Conservation (phyloP, 2,329 filamentous ascomycete genomes). For the Fusarium sp. region DNA sequence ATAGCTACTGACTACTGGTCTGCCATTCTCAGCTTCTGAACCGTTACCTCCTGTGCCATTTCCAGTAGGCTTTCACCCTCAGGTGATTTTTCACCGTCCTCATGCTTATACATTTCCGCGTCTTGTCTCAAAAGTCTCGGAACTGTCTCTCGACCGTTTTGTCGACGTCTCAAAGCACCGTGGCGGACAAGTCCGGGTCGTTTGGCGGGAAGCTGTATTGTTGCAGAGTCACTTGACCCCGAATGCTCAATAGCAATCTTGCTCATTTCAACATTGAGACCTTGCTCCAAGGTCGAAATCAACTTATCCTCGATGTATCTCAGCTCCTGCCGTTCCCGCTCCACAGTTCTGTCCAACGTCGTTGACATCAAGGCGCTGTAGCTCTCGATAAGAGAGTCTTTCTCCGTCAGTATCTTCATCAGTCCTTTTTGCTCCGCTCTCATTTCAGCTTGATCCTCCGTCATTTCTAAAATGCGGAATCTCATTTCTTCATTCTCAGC, state of each 20-base stretch:
- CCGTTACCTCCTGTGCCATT: rapidly evolving
- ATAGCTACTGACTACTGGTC: rapidly evolving
- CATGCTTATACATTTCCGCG: neutral
- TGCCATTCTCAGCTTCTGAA: neutral
- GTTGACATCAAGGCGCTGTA: neutral
- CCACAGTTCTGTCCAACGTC: rapidly evolving
- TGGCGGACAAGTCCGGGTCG: rapidly evolving
- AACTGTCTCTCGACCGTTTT: too few species aligned
- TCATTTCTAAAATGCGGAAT: neutral
- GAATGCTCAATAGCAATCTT: rapidly evolving
- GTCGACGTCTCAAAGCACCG: neutral
- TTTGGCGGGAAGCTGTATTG: too few species aligned
- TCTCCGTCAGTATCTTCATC: rapidly evolving
- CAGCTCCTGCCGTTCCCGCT: rapidly evolving
- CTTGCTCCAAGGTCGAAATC: neutral
- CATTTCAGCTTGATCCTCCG: rapidly evolving
- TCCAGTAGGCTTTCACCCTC: rapidly evolving
- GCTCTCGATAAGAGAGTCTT: neutral
- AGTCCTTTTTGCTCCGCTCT: neutral
- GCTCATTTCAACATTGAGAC: rapidly evolving
- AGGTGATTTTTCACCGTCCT: rapidly evolving
- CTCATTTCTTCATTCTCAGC: too few species aligned
- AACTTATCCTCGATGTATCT: rapidly evolving
- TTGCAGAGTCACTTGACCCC: too few species aligned
- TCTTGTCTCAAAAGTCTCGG: neutral